Conservation (phyloP, 208 protist genomes). For the Acanthamoeba triangularis region DNA sequence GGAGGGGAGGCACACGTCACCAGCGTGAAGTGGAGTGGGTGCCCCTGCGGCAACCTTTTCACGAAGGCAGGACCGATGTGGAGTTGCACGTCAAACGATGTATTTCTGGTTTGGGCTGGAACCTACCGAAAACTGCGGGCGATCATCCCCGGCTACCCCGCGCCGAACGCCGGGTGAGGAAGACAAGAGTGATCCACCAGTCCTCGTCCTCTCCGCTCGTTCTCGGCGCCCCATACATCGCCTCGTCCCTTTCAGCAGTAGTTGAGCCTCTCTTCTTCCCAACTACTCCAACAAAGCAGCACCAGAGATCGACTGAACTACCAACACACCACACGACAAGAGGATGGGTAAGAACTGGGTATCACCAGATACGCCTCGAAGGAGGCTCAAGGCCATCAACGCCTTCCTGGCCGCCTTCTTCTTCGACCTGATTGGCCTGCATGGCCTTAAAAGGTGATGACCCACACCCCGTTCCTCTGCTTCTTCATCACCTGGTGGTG, state of each 20-base stretch:
- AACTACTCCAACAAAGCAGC: too few species aligned
- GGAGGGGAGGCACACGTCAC: too few species aligned
- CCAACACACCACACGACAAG: background rate
- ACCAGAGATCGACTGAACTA: background rate
- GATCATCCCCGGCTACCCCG: background rate
- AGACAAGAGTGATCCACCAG: background rate
- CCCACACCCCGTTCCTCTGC: background rate
- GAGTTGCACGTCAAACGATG: background rate
- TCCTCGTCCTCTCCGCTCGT: background rate
- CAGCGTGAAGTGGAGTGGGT: too few species aligned
- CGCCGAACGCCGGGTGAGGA: background rate
- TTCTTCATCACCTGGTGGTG: background rate
- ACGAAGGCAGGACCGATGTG: too few species aligned
- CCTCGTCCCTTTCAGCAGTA: background rate
- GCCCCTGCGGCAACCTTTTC: too few species aligned
- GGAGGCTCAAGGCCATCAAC: conserved; percentile 27
- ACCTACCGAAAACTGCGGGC: background rate
- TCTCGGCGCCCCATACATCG: too few species aligned
- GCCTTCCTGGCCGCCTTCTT: background rate
- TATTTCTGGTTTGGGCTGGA: background rate
- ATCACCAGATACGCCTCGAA: background rate
- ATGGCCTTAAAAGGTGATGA: background rate
- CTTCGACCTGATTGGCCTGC: conserved; percentile 19
- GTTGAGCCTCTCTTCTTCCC: background rate
- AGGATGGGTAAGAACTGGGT: conserved; percentile 20